These are phyloP conservation scores for Pseudogymnoascus sp. DNA, from an alignment of 2,329 filamentous ascomycete genomes.

Conservation along the genomic window DNA sequence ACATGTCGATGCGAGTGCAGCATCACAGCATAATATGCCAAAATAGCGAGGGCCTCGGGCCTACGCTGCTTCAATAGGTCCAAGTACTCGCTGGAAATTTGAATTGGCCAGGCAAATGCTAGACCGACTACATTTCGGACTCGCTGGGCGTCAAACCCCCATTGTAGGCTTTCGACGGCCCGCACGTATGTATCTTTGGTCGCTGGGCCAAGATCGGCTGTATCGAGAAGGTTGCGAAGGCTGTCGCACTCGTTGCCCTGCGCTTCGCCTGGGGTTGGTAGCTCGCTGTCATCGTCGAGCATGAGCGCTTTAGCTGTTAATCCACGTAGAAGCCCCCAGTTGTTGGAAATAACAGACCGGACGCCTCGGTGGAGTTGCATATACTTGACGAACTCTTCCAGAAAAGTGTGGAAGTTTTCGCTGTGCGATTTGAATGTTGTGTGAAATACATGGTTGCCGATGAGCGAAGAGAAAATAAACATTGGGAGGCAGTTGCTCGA, in stretches of 20 bases:
- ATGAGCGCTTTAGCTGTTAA: slow-evolving; percentile 22
- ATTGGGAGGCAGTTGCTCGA: slow-evolving; percentile 23
- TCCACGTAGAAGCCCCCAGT: slow-evolving; percentile 16
- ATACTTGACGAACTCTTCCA: slow-evolving; percentile 26
- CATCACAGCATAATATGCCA: slow-evolving; percentile 31
- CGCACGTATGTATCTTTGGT: slow-evolving; percentile 11
- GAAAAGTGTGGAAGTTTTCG: slow-evolving; percentile 24
- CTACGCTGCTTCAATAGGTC: slow-evolving; percentile 24
- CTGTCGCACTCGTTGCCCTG: slow-evolving; percentile 10
- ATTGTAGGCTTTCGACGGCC: slow-evolving; percentile 13
- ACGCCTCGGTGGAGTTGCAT: slow-evolving; percentile 27
- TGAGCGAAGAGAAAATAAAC: slow-evolving; percentile 26
- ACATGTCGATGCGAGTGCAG: slow-evolving; percentile 21
- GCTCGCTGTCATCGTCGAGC: slow-evolving; percentile 8
- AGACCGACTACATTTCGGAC: slow-evolving; percentile 8
- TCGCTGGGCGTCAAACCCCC: slow-evolving; percentile 13
- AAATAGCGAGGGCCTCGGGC: slow-evolving; percentile 30
- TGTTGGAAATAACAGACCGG: slow-evolving; percentile 16
- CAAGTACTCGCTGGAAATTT: slow-evolving; percentile 26
- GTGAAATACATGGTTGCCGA: slow-evolving; percentile 32
- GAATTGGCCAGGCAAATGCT: slow-evolving; percentile 31
- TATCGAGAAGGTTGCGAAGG: slow-evolving; percentile 8
- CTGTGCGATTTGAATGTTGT: slow-evolving; percentile 28
- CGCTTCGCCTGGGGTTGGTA: background rate
- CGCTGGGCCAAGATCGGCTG: slow-evolving; percentile 2